Evolutionary conservation across 1,284 basidiomycete genomes (phyloP).

Genomic region (Heterobasidion parviporum): DNA sequence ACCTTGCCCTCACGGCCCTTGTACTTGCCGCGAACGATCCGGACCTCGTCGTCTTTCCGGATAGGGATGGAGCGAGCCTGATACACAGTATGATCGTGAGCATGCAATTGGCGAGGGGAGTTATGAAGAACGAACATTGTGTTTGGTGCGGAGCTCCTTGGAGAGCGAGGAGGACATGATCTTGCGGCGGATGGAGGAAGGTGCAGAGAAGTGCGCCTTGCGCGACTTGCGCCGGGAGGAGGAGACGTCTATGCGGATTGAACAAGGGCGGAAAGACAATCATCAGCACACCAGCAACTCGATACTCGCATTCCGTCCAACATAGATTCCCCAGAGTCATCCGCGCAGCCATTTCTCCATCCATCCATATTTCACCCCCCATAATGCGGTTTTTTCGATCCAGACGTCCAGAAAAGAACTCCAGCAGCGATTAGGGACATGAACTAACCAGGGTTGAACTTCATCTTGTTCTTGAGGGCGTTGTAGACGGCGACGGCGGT

Average conservation of each 20-base stretch:
- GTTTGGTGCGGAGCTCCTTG: constrained; percentile 90
- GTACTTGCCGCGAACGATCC: constrained; percentile 94
- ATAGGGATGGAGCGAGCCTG: constrained; percentile 90
- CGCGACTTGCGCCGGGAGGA: constrained; percentile 93
- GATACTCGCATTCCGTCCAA: not conserved
- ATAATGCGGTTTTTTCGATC: constrained; percentile 16
- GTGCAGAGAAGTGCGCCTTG: constrained; percentile 93
- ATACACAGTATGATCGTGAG: constrained; percentile 4
- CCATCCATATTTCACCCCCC: constrained; percentile 36
- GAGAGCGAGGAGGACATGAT: constrained; percentile 96
- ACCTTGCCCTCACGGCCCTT: constrained; percentile 98
- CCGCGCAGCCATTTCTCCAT: constrained; percentile 35
- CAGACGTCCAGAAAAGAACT: constrained; percentile 16
- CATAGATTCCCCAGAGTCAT: constrained; percentile 27
- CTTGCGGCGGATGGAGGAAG: constrained; percentile 91
- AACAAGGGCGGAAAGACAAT: constrained; percentile 12
- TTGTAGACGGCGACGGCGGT: constrained; percentile 31
- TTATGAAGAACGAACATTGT: constrained; percentile 64
- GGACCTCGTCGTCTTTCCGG: constrained; percentile 97
- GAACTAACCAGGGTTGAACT: constrained; percentile 69
- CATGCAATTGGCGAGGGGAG: constrained; percentile 1
- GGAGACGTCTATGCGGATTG: constrained; percentile 60
- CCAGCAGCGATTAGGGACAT: constrained; percentile 11
- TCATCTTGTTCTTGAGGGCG: constrained; percentile 71
- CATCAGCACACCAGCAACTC: constrained; percentile 11